These are phyloP conservation scores for Aspergillus alliaceus DNA, from an alignment of 2,329 filamentous ascomycete species.

Conservation along the genomic window DNA sequence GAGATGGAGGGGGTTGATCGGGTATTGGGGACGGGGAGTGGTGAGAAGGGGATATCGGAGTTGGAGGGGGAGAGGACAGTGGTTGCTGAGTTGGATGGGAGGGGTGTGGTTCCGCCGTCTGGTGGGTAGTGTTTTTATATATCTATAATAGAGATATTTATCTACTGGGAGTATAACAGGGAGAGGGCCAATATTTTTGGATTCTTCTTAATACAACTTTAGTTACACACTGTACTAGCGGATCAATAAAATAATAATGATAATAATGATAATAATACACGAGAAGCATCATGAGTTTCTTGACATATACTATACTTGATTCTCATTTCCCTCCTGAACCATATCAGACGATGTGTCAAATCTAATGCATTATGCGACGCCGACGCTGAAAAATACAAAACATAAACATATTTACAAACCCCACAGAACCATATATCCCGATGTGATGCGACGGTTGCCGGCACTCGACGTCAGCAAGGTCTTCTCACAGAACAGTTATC, in stretches of 20 bases:
- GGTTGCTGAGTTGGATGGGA: background rate
- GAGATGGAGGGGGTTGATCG: constrained; percentile 2
- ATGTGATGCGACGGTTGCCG: background rate
- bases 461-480: background rate
- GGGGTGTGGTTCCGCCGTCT: background rate
- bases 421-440: background rate
- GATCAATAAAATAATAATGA: no score
- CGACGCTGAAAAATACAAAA: constrained; percentile 20
- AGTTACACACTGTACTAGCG: no score
- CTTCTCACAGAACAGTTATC: background rate
- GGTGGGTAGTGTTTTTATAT: background rate
- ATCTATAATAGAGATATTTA: no score
- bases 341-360: constrained; percentile 1
- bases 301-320: background rate
- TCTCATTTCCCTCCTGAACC: background rate
- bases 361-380: constrained; percentile 17
- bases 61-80: background rate
- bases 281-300: background rate
- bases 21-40: background rate
- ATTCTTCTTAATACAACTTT: no score
- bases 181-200: no score
- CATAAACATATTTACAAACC: constrained; percentile 9
- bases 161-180: no score
- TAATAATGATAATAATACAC: background rate
- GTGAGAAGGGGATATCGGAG: background rate